Conservation (phyloP, 2,329 filamentous ascomycete genomes). For the Pseudogymnoascus sp. region DNA sequence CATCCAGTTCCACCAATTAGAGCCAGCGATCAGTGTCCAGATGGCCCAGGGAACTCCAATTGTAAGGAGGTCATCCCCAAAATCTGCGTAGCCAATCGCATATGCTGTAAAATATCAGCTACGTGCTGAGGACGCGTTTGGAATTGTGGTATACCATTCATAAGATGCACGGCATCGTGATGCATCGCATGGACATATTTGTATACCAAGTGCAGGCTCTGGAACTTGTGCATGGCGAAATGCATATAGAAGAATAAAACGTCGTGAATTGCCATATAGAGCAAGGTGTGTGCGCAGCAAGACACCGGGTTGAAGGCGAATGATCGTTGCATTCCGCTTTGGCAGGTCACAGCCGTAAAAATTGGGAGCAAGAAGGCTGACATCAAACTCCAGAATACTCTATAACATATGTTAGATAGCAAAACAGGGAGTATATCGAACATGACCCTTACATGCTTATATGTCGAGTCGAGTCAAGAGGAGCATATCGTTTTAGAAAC, state of each 20-base stretch:
- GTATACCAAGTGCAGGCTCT: background rate
- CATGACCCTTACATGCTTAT: background rate
- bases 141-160: background rate
- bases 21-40: background rate
- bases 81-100: background rate
- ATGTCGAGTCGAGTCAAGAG: background rate
- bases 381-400: background rate
- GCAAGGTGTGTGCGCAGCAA: background rate
- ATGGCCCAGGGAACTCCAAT: background rate
- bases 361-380: background rate
- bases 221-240: background rate
- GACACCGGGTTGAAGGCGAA: background rate
- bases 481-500: background rate
- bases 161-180: background rate
- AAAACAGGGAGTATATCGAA: background rate
- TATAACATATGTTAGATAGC: background rate
- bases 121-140: no score
- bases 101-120: background rate
- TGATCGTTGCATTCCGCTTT: background rate
- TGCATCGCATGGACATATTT: background rate
- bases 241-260: background rate
- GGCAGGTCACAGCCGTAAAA: background rate
- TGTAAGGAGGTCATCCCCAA: background rate
- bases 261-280: background rate
- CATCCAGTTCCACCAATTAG: slow-evolving; percentile 1